Base-by-base conservation (phyloP, 768 basidiomycete species). In the Antrodiella citrinella region DNA sequence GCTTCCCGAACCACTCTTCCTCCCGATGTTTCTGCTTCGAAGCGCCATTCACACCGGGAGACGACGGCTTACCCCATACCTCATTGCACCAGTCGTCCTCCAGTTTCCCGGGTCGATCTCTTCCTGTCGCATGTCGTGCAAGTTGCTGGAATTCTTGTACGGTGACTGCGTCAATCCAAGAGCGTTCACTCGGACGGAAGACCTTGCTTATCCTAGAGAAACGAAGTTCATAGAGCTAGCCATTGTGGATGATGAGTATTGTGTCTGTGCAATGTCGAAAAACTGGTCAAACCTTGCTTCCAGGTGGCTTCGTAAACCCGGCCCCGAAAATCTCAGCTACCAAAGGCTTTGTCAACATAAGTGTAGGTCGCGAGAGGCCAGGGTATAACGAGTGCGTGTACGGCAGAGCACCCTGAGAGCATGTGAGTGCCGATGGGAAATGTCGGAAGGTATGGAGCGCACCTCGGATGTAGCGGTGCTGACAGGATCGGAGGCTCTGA, bases 151-250 rank as follows among this genome's bases (percentile, higher is more conserved):
- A 64, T 18, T 71, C 70, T 19, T 72, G 64, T 2, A 83, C 67
- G 20, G 71, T 68, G 24, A 74, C 58, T 18, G 74, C 74, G 26
- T 83, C 79, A 26, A 62, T 67, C 82, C 86, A 90, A n/a, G 68
- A 62, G 15, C 91, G 77, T 52, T 91, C 86, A 20, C 61, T 65
- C 0, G 68, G 58, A 4, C 83, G 77, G 62, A 77, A 78, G 1
- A 82, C 66, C 61, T 92, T 93, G 26, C 75, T 74, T 24, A 94
- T 72, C 45, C 92, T 74, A 0, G 92, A 89, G 62, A 86, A 94
- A 19, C 92, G 83, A 3, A 92, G 71, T 55, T 88, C 88, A 61
- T 93, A 93, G 59, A 83, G 72, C 89, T 91, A 52, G n/a, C n/a
- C n/a, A n/a, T n/a, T 35, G 30, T 35, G 15, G 30, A 35, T 7